These are phyloP conservation scores for Fusarium nisikadoi DNA, from an alignment of 2,329 filamentous ascomycete genomes.

Conservation along the genomic window DNA sequence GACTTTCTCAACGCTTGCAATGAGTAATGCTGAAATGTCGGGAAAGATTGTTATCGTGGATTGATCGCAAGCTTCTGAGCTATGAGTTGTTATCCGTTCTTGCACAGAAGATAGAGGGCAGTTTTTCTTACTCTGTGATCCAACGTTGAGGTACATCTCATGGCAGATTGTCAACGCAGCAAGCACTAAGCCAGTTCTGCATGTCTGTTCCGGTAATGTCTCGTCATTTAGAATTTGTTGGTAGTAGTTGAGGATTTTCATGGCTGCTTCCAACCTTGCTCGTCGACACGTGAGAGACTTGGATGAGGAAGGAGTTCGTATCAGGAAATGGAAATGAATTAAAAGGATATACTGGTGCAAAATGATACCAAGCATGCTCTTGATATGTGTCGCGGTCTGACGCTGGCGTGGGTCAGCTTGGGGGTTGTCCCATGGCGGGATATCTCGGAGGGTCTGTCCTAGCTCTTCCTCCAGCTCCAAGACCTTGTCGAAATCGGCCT, in stretches of 20 bases:
- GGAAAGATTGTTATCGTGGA: neutral
- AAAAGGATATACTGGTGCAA: neutral
- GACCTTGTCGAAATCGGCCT: neutral
- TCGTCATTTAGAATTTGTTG: fast-evolving
- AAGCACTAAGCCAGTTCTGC: neutral
- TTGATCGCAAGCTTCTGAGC: fast-evolving
- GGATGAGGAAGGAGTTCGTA: fast-evolving
- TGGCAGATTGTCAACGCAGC: neutral
- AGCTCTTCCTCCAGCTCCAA: neutral
- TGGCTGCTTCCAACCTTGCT: neutral
- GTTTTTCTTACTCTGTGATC: neutral
- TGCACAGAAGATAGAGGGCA: neutral
- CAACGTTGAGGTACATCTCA: neutral
- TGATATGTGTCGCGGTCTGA: neutral
- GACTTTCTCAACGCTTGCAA: neutral
- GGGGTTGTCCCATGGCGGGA: neutral
- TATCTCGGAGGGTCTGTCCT: neutral
- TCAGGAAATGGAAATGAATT: neutral
- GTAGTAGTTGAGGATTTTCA: neutral
- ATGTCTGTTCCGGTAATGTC: neutral
- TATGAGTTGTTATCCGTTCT: neutral
- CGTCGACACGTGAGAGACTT: neutral
- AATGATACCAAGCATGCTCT: neutral
- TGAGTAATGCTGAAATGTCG: neutral
- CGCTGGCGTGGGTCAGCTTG: neutral